A percentile compares a stretch with the other conserved stretches of the same genome.
Evolutionary conservation across 139 green algal species (phyloP).

Genomic region (Micractinium sp.): DNA sequence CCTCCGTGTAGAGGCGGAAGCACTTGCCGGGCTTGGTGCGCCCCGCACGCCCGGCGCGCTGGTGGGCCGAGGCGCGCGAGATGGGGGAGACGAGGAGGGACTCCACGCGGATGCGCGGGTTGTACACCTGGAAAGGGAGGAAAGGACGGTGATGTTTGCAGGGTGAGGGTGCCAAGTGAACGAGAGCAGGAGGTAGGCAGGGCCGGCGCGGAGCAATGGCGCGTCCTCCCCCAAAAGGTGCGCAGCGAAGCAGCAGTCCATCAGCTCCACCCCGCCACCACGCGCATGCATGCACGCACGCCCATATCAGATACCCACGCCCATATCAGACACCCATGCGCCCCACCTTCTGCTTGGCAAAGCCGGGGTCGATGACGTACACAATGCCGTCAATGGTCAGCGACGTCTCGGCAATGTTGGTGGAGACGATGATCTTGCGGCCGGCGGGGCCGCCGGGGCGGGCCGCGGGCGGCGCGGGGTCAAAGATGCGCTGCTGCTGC

Average conservation of each 20-base stretch:
- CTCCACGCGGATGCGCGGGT: slow-evolving; percentile 97
- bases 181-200: neutral
- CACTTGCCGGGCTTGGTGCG: slow-evolving; percentile 98
- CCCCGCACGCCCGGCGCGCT: slow-evolving; percentile 94
- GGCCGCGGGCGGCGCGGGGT: slow-evolving; percentile 71
- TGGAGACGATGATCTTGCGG: slow-evolving; percentile 98
- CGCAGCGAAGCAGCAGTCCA: neutral
- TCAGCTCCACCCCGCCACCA: neutral
- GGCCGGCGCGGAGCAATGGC: neutral
- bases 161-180: too few relatives aligned
- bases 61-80: slow-evolving; percentile 92
- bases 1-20: slow-evolving; percentile 94
- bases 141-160: too few relatives aligned
- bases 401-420: slow-evolving; percentile 99
- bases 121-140: slow-evolving; percentile 74
- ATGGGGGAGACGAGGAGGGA: slow-evolving; percentile 98
- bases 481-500: slow-evolving; percentile 98
- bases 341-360: slow-evolving; percentile 98
- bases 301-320: neutral
- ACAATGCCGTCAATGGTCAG: slow-evolving; percentile 99
- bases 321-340: too few relatives aligned
- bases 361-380: slow-evolving; percentile 97
- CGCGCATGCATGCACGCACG: neutral
- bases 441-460: slow-evolving; percentile 73
- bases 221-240: too few relatives aligned